A percentile compares a stretch with the other conserved stretches of the same genome.
These are phyloP conservation scores for Babesia caballi DNA, from an alignment of 169 alveolate genomes.

Conservation along the genomic window DNA sequence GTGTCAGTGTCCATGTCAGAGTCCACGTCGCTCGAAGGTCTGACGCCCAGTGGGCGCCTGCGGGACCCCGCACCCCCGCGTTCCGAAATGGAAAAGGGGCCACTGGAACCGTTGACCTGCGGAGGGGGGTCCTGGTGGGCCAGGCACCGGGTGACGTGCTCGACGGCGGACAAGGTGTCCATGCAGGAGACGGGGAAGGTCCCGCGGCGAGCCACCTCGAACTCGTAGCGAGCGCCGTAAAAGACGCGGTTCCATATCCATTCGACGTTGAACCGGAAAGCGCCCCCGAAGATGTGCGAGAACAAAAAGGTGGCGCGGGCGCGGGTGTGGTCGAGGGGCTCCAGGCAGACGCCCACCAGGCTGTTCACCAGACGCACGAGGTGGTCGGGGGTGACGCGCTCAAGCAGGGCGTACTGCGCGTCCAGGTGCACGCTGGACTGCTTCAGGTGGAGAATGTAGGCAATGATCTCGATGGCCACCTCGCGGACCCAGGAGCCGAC, in stretches of 20 bases:
- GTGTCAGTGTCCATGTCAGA: not conserved
- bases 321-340: slow-evolving; percentile 46
- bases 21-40: not conserved
- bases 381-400: not conserved
- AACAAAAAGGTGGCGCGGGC: slow-evolving; percentile 49
- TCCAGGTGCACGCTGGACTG: not conserved
- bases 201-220: slow-evolving; percentile 14
- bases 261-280: slow-evolving; percentile 13
- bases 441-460: not conserved
- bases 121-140: not conserved
- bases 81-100: not conserved
- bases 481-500: slow-evolving; percentile 68
- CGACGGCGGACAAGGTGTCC: not conserved
- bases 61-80: not conserved
- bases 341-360: slow-evolving; percentile 28
- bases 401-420: not conserved
- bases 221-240: slow-evolving; percentile 34
- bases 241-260: slow-evolving; percentile 57
- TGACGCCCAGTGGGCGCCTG: not conserved
- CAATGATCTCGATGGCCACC: slow-evolving; percentile 39
- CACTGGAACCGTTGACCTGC: not conserved
- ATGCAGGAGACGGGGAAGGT: not conserved
- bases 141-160: not conserved
- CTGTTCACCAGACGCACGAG: slow-evolving; percentile 8
- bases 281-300: slow-evolving; percentile 29